Conservation (phyloP, 345 rosid species). For the Iberis pinnata region DNA sequence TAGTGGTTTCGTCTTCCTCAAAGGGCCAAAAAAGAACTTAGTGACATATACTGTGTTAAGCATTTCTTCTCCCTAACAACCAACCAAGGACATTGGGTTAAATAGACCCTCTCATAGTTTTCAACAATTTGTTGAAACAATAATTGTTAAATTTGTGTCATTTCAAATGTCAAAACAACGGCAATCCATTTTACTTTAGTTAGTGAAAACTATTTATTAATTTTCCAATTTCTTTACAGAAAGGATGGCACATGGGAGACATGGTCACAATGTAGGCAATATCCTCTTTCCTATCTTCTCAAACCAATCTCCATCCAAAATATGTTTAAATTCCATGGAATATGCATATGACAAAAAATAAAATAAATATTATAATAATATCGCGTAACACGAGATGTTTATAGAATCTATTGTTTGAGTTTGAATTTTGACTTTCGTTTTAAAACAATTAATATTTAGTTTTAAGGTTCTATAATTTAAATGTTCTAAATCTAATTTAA, state of each 20-base stretch:
- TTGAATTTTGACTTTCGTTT: too few relatives aligned
- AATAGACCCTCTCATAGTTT: constrained; percentile 28
- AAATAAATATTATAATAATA: neutral
- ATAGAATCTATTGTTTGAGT: too few relatives aligned
- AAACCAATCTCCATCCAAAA: constrained; percentile 23
- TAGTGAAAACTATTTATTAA: constrained; percentile 38
- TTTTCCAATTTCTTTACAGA: constrained; percentile 63
- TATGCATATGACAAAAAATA: neutral
- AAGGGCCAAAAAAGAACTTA: constrained; percentile 37
- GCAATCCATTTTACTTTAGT: constrained; percentile 29
- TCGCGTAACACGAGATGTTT: neutral
- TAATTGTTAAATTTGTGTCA: constrained; percentile 11
- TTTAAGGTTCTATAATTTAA: too few relatives aligned
- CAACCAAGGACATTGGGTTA: constrained; percentile 49
- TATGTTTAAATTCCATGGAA: constrained; percentile 22
- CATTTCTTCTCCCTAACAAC: constrained; percentile 69
- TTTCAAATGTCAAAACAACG: constrained; percentile 25
- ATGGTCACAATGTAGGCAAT: constrained; percentile 56
- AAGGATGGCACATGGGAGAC: constrained; percentile 80
- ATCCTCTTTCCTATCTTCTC: constrained; percentile 54
- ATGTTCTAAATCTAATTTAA: too few relatives aligned
- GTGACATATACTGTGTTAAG: constrained; percentile 33
- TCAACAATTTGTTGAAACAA: constrained; percentile 11
- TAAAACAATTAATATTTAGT: too few relatives aligned
- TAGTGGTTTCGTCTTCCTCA: constrained; percentile 27